Base-by-base conservation (phyloP, 108 stramenopile genomes). In the Cyclotella choctawhatcheeana region DNA sequence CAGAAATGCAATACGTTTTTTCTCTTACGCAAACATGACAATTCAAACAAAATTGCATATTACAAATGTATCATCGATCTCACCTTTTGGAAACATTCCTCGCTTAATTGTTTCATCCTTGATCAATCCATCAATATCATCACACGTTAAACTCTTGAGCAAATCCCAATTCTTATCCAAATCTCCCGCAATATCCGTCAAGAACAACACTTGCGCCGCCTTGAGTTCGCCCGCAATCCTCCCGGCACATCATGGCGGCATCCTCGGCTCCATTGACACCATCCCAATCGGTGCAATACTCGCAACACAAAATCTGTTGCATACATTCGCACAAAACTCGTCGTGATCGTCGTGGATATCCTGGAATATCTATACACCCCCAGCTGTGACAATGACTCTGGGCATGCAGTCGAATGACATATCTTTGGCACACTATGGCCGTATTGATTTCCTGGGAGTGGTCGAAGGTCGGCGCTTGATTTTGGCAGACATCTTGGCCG, bases 171-270 rank as follows among this genome's bases (percentile, higher is more conserved):
- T 85, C 87, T 96, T 95, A 88, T 97, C 88, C 67, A 97, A 73
- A 21, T 97, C 98, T 35, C 98, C 98, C 20, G 95, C 91, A 79
- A 98, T 96, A 77, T 98, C 98, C 20, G 98, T 98, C 70, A 98
- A 84, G 67, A 98, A 95, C 71, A 98, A 71, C 37, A 90, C 94
- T 12, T 94, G 84, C 29, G 91, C 81, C 25, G 97, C 97, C 12
- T 79, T 81, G 31, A 97, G 56, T 44, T 95, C 98, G 37, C 93
- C 95, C 13, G 97, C 97, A 65, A 98, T 95, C 26, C 93, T 79
- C 33, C 95, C 96, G 10, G 98, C 98, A 96, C 45, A 91, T 89
- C 22, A 89, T 69, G 43, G 66, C 76, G 47, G 86, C 71, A 50
- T 84, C 84, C 5, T 77, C 75, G 44, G 83, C 84, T 25, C 90